phyloP scores from a whole-genome alignment of 768 basidiomycete species.

The Daedaleopsis sinensis region DNA sequence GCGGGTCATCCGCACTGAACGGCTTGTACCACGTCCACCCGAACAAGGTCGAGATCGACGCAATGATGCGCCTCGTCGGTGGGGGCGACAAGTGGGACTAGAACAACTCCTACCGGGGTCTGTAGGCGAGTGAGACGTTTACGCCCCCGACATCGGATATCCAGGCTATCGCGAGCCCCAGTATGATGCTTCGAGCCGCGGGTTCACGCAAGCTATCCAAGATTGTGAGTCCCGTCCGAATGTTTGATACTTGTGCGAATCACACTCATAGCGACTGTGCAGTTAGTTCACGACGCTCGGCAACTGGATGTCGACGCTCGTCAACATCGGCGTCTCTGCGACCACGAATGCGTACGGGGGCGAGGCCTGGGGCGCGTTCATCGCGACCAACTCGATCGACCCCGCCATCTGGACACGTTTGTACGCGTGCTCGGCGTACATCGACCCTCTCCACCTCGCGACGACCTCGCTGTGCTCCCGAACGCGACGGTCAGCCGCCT shows the following conservation, averaged over 20 bases:
- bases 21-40: constrained; percentile 68
- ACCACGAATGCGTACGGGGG: constrained; percentile 50
- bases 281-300: constrained; percentile 54
- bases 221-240: too few species aligned
- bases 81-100: too few species aligned
- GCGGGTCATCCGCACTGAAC: constrained; percentile 71
- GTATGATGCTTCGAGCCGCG: too few species aligned
- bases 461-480: constrained; percentile 65
- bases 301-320: constrained; percentile 58
- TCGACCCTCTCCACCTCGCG: constrained; percentile 61
- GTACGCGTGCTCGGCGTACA: constrained; percentile 66
- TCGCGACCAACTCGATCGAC: constrained; percentile 64
- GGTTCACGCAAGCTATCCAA: too few species aligned
- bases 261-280: constrained; percentile 24
- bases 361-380: constrained; percentile 50
- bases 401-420: constrained; percentile 62
- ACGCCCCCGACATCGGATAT: too few species aligned
- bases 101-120: too few species aligned
- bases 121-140: too few species aligned
- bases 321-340: constrained; percentile 46
- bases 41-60: constrained; percentile 48
- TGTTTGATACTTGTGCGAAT: neutral
- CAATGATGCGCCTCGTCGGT: constrained; percentile 48
- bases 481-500: constrained; percentile 62
- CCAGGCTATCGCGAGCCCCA: too few species aligned